Conservation (phyloP, 768 basidiomycete genomes). For the Rhodotorula paludigena region DNA sequence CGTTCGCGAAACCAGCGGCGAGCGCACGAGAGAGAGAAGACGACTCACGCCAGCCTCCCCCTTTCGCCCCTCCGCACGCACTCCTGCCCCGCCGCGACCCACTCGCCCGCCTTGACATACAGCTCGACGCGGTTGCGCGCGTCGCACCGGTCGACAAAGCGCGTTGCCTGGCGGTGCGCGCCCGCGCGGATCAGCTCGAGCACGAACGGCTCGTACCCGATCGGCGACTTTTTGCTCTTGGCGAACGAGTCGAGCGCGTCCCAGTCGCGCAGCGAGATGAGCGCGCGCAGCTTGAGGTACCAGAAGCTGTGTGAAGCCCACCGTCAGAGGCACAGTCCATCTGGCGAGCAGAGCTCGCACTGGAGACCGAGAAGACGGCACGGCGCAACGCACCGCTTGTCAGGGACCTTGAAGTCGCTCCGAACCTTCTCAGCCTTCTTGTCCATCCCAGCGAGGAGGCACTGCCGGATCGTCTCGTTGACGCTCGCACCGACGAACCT, state of each 20-base stretch:
- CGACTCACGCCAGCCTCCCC: slow-evolving; percentile 71
- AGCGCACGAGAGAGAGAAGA: slow-evolving; percentile 1
- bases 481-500: slow-evolving; percentile 76
- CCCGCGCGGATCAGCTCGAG: slow-evolving; percentile 70
- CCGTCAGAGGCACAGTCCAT: not conserved
- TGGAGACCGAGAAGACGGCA: not conserved
- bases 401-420: slow-evolving; percentile 85
- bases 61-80: slow-evolving; percentile 87
- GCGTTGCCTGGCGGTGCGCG: slow-evolving; percentile 66
- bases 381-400: slow-evolving; percentile 66
- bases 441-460: slow-evolving; percentile 69
- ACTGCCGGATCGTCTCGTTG: slow-evolving; percentile 75
- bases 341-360: not conserved
- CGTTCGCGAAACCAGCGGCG: not conserved
- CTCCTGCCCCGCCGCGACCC: slow-evolving; percentile 39
- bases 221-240: slow-evolving; percentile 81
- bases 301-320: slow-evolving; percentile 65
- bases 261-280: slow-evolving; percentile 75
- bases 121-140: slow-evolving; percentile 73
- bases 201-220: slow-evolving; percentile 90
- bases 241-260: slow-evolving; percentile 79
- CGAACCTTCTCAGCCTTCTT: slow-evolving; percentile 87
- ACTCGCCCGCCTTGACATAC: slow-evolving; percentile 75
- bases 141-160: slow-evolving; percentile 80
- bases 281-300: slow-evolving; percentile 80